phyloP scores from a whole-genome alignment of 2,329 filamentous ascomycete genomes.

The Alternaria ethzedia region DNA sequence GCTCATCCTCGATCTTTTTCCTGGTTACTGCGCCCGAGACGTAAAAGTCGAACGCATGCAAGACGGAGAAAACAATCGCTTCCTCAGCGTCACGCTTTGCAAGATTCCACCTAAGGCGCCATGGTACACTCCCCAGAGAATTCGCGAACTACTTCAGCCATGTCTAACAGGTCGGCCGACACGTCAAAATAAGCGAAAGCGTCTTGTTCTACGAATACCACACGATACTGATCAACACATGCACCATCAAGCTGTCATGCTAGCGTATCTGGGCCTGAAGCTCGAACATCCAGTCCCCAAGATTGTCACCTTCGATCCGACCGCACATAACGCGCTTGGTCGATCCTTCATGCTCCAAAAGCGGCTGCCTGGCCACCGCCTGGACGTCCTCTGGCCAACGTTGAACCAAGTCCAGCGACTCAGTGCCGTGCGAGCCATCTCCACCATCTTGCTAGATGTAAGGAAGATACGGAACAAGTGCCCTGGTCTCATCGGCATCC shows the following conservation, averaged over 20 bases:
- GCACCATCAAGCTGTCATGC: background rate
- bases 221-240: background rate
- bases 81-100: background rate
- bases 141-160: background rate
- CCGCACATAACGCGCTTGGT: slow-evolving; percentile 7
- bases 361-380: slow-evolving; percentile 13
- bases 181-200: background rate
- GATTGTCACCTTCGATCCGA: slow-evolving; percentile 4
- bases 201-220: background rate
- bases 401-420: slow-evolving; percentile 14
- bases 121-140: background rate
- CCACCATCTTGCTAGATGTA: background rate
- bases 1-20: slow-evolving; percentile 1
- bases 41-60: background rate
- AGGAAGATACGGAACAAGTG: background rate
- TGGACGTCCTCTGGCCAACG: background rate
- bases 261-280: background rate
- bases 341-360: slow-evolving; percentile 17
- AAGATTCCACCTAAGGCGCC: background rate
- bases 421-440: background rate
- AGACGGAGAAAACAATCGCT: background rate
- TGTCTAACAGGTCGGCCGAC: background rate
- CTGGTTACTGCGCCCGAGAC: background rate
- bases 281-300: slow-evolving; percentile 10
- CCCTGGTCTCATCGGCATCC: background rate